Percentiles rank a stretch among this genome's conserved stretches.
These are phyloP conservation scores for Lentinus brumalis DNA, from an alignment of 768 basidiomycete species.

Conservation along the genomic window DNA sequence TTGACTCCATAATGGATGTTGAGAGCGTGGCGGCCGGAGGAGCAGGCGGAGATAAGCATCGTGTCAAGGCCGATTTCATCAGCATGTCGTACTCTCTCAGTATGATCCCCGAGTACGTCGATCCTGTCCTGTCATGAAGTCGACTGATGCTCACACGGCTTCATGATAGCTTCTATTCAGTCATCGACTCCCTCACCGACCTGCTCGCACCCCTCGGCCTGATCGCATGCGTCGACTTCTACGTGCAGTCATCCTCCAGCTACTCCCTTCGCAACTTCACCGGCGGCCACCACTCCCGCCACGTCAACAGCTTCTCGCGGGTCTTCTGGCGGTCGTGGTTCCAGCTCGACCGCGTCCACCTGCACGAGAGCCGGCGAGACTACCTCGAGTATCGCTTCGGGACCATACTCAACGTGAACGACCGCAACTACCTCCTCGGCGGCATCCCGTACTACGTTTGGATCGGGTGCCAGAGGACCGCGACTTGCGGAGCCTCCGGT, in stretches of 20 bases:
- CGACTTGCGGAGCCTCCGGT: conserved; percentile 57
- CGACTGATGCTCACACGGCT: conserved; percentile 45
- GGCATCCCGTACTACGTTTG: conserved; percentile 71
- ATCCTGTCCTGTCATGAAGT: not conserved
- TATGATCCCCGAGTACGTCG: conserved; percentile 43
- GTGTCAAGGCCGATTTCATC: conserved; percentile 42
- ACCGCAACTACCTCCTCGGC: conserved; percentile 63
- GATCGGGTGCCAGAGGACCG: conserved; percentile 66
- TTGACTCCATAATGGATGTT: conserved; percentile 54
- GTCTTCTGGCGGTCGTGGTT: conserved; percentile 28
- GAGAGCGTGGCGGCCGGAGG: conserved; percentile 39
- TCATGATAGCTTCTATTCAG: conserved; percentile 51
- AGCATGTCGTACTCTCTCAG: conserved; percentile 61
- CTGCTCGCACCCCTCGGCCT: conserved; percentile 53
- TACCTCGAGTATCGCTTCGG: conserved; percentile 82
- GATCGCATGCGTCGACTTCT: conserved; percentile 21
- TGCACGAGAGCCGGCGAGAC: conserved; percentile 59
- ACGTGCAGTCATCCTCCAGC: conserved; percentile 20
- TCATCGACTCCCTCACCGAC: conserved; percentile 68
- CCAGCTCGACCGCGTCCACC: conserved; percentile 39
- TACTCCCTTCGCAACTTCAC: conserved; percentile 22
- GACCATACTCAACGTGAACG: conserved; percentile 72
- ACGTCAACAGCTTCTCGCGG: conserved; percentile 20
- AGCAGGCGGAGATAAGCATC: conserved; percentile 41
- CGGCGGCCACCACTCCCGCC: conserved; percentile 18